A percentile compares a stretch with the other conserved stretches of the same genome.
Conservation (phyloP, 164 flowering plant species). For the Saururus chinensis region DNA sequence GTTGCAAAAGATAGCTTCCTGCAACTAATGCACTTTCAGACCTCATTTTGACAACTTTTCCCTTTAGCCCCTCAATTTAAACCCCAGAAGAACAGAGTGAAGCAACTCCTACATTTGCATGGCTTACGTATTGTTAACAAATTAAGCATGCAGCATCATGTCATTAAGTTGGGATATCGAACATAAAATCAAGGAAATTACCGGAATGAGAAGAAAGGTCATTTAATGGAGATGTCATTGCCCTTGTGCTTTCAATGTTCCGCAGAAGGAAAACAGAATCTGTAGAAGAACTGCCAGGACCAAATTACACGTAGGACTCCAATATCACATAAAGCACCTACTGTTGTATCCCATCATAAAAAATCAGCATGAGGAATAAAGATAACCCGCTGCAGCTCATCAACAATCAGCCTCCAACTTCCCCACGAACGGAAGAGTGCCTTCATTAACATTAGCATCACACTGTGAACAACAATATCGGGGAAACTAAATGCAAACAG, state of each 20-base stretch:
- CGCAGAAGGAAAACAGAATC: neutral
- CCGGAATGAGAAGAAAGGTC: constrained; percentile 14
- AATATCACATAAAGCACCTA: neutral
- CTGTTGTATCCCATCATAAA: neutral
- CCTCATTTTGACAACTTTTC: no score
- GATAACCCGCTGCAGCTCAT: neutral
- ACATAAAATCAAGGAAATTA: neutral
- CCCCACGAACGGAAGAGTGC: neutral
- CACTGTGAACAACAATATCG: no score
- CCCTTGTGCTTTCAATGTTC: constrained; percentile 1
- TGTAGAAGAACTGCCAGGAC: neutral
- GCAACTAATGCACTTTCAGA: no score
- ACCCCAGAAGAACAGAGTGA: no score
- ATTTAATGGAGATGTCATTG: constrained; percentile 14
- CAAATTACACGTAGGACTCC: neutral
- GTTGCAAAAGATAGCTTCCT: no score
- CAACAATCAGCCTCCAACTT: neutral
- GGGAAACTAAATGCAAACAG: neutral
- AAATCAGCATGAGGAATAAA: neutral
- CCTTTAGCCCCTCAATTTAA: no score
- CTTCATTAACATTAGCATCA: no score
- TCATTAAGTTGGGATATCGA: neutral
- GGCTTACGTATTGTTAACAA: no score
- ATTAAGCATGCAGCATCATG: neutral
- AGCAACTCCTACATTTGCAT: neutral